A percentile compares a stretch with the other conserved stretches of the same genome.
These are phyloP conservation scores for Paramecium octaurelia DNA, from an alignment of 73 alveolate genomes.

Conservation along the genomic window DNA sequence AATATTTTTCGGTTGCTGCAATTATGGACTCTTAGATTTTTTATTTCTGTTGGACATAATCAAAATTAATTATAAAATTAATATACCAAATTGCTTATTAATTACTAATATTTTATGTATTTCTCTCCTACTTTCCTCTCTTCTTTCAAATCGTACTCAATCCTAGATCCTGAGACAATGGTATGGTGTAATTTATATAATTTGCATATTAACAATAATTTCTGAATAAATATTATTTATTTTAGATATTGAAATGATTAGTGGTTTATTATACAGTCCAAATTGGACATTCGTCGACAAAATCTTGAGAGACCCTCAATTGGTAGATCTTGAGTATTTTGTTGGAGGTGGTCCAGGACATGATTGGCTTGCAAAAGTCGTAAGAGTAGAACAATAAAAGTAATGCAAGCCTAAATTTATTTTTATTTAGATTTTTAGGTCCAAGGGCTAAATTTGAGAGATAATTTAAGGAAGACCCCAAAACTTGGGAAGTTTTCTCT, in stretches of 20 bases:
- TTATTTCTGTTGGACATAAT: slow-evolving; percentile 53
- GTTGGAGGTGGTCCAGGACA: slow-evolving; percentile 54
- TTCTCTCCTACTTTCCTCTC: background rate
- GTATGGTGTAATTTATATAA: background rate
- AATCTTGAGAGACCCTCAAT: background rate
- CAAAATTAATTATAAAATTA: background rate
- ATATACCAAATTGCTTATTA: background rate
- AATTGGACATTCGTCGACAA: slow-evolving; percentile 3
- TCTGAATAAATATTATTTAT: background rate
- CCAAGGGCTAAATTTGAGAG: background rate
- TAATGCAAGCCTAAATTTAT: background rate
- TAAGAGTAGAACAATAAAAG: background rate
- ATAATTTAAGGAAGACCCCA: slow-evolving; percentile 32
- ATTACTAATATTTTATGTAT: background rate
- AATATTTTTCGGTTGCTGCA: background rate
- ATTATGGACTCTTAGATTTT: slow-evolving; percentile 46
- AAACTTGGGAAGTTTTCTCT: slow-evolving; percentile 21
- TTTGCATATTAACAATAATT: background rate
- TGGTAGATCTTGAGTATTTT: slow-evolving; percentile 18
- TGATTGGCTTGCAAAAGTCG: slow-evolving; percentile 35
- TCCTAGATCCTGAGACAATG: no score
- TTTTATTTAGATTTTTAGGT: background rate
- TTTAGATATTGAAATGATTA: background rate
- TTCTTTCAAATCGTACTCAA: no score
- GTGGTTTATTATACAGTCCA: background rate